Conservation (phyloP, 371 early-diverging fungal genomes). For the Circinella minor region DNA sequence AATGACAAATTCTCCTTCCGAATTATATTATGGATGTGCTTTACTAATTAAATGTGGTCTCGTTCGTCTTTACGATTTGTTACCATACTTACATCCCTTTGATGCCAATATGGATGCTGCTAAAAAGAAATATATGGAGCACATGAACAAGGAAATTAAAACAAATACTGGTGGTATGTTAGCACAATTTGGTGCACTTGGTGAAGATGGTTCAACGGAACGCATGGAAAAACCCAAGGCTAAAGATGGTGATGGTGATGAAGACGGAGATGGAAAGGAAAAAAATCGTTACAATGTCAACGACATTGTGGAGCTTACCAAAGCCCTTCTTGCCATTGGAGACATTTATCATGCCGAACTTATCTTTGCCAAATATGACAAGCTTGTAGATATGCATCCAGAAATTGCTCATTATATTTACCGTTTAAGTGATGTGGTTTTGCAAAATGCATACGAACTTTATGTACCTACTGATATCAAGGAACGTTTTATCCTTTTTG, state of each 20-base stretch:
- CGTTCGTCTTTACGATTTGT: conserved; percentile 72
- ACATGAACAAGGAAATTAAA: conserved; percentile 55
- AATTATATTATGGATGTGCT: conserved; percentile 43
- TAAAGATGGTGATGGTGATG: conserved; percentile 13
- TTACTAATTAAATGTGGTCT: conserved; percentile 71
- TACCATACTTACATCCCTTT: conserved; percentile 68
- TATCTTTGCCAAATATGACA: conserved; percentile 60
- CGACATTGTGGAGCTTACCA: conserved; percentile 69
- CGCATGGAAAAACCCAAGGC: conserved; percentile 25
- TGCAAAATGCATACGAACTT: conserved; percentile 57
- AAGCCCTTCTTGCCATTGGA: conserved; percentile 71
- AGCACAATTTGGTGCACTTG: conserved; percentile 49
- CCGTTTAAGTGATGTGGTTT: conserved; percentile 59
- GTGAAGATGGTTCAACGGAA: conserved; percentile 47
- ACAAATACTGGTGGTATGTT: conserved; percentile 39
- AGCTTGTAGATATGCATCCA: conserved; percentile 63
- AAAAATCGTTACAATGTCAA: conserved; percentile 31
- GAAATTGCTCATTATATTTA: conserved; percentile 66
- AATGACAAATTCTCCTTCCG: conserved; percentile 31
- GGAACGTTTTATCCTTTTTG: conserved; percentile 20
- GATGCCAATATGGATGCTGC: conserved; percentile 57
- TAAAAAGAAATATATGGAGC: conserved; percentile 50
- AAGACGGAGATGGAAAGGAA: conserved; percentile 7
- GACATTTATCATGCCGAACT: conserved; percentile 60
- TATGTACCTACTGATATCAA: conserved; percentile 42